Base-by-base conservation (phyloP, 257 asterid species). In the Nicotiana undulata region DNA sequence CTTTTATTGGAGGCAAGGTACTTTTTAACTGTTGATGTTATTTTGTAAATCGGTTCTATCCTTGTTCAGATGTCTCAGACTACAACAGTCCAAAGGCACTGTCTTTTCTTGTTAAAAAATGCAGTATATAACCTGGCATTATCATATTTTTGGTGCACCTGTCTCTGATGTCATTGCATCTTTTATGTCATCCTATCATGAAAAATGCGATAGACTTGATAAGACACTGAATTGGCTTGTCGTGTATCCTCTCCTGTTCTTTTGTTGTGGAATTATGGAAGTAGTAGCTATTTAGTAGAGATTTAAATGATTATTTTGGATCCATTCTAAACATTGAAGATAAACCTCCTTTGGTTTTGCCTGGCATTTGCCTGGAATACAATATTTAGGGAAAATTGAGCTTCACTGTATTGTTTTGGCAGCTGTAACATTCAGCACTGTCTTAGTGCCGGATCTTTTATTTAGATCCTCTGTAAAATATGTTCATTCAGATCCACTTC, bases 1-100 rank as follows among this genome's bases (percentile, higher is more conserved):
- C 99, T 78, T 96, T 96, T 85, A 82, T 89, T 82, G 98, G 97
- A 82, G 99, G 99, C 85, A 96, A 91, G 97, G 98, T 94, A 85
- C 53, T 65, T 20, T 81, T 61, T 20, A 16, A 16, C 61, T 63
- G 20, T 34, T 61, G 51, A 49, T 74, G 16, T 32, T 17, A 64
- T 40, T 32, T 80, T 60, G 68, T 79, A 22, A 17, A 20, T 49
- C 29, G 83, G 17, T 49, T 74, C 63, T 18, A 32, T 59, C 77
- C 59, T 82, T 78, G 78, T 82, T 80, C 79, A 16, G 26, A 74
- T 74, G 60, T 74, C 44, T 74, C 78, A 13, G 61, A 49, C 40
- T 15, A 26, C 18, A 49, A 12, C 61, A 1, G 40, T 74, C 26
- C 78, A 74, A 3, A 24, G 61, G 24, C 3, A 0, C 15, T 2